Percentiles rank a stretch among this genome's conserved stretches.
These are phyloP conservation scores for Lepiota venenata DNA, from an alignment of 768 basidiomycete species.

Conservation along the genomic window DNA sequence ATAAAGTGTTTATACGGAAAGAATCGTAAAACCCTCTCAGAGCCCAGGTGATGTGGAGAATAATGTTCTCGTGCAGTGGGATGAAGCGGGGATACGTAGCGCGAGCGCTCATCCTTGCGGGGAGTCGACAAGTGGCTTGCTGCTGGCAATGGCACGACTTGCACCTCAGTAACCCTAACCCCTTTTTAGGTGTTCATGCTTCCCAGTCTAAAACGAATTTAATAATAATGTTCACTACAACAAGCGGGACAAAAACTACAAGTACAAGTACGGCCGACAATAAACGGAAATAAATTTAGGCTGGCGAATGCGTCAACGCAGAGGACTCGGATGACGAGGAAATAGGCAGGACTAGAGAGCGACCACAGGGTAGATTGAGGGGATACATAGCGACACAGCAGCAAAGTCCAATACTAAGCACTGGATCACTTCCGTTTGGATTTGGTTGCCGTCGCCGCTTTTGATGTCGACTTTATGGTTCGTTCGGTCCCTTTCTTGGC, in stretches of 20 bases:
- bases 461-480: conserved; percentile 25
- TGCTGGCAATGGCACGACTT: neutral
- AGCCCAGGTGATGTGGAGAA: conserved; percentile 58
- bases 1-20: conserved; percentile 67
- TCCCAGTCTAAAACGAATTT: neutral
- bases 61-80: conserved; percentile 53
- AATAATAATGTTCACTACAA: conserved; percentile 9
- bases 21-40: conserved; percentile 64
- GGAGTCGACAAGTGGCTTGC: neutral
- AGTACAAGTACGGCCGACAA: conserved; percentile 8
- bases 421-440: conserved; percentile 26
- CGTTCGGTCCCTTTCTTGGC: conserved; percentile 32
- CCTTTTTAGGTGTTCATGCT: conserved; percentile 25
- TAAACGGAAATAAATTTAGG: neutral
- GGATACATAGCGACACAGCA: conserved; percentile 3
- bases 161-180: conserved; percentile 30
- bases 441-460: conserved; percentile 20
- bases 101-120: conserved; percentile 29
- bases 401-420: neutral
- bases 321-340: conserved; percentile 4
- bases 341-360: conserved; percentile 11
- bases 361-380: conserved; percentile 11
- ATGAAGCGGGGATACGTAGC: conserved; percentile 68
- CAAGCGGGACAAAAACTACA: conserved; percentile 14
- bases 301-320: conserved; percentile 6